Evolutionary conservation across 352 stramenopile genomes (phyloP), one percentile per base, ranked within the genome.

Genomic region (Phytopythium boreale): DNA sequence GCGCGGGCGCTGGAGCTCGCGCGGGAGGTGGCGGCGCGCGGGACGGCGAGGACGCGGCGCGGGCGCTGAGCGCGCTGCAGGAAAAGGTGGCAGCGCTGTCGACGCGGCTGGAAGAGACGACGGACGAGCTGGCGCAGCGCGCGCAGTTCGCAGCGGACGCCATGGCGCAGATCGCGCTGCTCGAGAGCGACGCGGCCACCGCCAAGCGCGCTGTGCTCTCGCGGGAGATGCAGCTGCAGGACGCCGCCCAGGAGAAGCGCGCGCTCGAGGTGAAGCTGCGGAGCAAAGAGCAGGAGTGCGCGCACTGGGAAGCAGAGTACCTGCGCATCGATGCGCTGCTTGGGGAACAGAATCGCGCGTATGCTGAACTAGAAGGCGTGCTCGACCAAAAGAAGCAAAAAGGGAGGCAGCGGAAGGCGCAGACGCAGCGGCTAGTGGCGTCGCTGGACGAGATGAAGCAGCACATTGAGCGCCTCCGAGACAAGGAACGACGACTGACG

Each of bases 211-310:
- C 71, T 14, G 39, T 88, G n/a, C 69, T 89, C 51, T 86, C 72
- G 31, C 74, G 69, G 31, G 80, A 91, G 59, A 89, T 91, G 79
- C 74, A 83, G 31, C 64, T 84, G 46, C 73, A 88, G 47, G 79
- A 87, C 14, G 71, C 80, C 34, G 55, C 63, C 19, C 73, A 88
- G 64, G 68, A 80, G 37, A 59, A 68, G 24, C 64, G 61, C 24
- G 62, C 63, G 20, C 66, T 87, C 14, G 64, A 75, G 53, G 64
- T 53, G 20, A 52, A 55, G 52, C 49, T 88, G 31, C 61, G 66
- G 14, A 69, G 61, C 6, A 76, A 80, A 52, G 69, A 82, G 36
- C 69, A 77, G 24, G 76, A 83, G 58, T 76, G 71, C 26, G 55
- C 69, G n/a, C 72, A 87, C 56, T 91, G 77, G 76, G 75, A 88